Base-by-base conservation (phyloP, 768 basidiomycete genomes). In the Lactifluus volemus region DNA sequence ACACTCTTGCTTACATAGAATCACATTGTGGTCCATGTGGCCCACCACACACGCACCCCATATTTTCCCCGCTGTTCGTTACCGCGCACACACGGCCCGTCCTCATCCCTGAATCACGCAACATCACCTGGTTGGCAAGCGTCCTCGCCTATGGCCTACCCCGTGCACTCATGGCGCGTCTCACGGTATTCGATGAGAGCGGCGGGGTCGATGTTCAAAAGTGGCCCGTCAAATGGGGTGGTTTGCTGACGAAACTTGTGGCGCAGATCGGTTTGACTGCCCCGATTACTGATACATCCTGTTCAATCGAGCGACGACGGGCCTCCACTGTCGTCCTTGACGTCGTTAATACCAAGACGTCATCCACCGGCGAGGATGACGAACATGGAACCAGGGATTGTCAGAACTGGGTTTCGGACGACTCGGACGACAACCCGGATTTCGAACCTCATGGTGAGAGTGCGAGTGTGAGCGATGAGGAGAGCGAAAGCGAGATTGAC, bases 221-320 rank as follows among this genome's bases (percentile, higher is more conserved):
- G 3, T 55, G 60, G 6, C 72, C 70, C 61, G 67, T 67, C 12
- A 66, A 62, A n/a, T 68, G 74, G 8, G 66, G 69, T 7, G 68
- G 73, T 32, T 73, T 72, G 15, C 70, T 75, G 17, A 65, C 73
- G 8, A 75, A 73, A 49, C 73, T 82, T 50, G 64, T 79, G 2
- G 78, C 78, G 29, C 70, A 73, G 48, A 76, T 75, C 2, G 81
- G 81, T 14, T 79, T 80, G 53, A 72, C 72, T 15, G 49, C 17
- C 10, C 50, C 53, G 8, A 6, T 42, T 15, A 29, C 38, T 12
- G 11, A 9, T 5, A 11, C 39, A 8, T 1, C 36, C 5, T 34
- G 19, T 17, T 17, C 41, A 39, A 36, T 42, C 17, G 54, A 25
- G 30, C 38, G 14, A n/a, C 15, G 21, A 3, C 5, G 4, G 7